phyloP scores from a whole-genome alignment of 495 filamentous ascomycete genomes.

The Glarea lozoyensis region DNA sequence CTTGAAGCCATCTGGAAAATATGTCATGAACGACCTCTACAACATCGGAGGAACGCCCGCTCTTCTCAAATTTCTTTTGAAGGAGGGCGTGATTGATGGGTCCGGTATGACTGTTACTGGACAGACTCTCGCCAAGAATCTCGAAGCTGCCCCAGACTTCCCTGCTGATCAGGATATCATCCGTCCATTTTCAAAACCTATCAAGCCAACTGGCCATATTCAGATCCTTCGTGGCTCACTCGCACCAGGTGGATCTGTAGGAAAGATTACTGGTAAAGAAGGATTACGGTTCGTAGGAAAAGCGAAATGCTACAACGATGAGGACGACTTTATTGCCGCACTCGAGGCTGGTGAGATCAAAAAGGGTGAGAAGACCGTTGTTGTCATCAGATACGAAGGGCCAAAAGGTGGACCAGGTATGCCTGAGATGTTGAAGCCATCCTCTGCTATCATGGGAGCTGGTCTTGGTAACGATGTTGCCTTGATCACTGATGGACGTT shows the following conservation, averaged over 20 bases:
- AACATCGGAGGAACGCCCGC: constrained; percentile 87
- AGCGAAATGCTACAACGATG: constrained; percentile 79
- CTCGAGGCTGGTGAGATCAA: constrained; percentile 77
- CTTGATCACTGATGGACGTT: constrained; percentile 69
- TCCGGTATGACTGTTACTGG: constrained; percentile 88
- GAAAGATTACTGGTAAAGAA: constrained; percentile 98
- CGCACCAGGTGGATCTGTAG: constrained; percentile 85
- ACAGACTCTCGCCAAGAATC: constrained; percentile 85
- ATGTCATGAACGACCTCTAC: constrained; percentile 88
- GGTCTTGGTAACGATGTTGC: constrained; percentile 77
- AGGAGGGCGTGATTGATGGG: constrained; percentile 83
- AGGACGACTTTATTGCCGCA: constrained; percentile 70
- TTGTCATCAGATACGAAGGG: constrained; percentile 93
- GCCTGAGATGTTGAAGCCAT: constrained; percentile 85
- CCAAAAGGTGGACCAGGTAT: constrained; percentile 75
- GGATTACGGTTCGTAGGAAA: constrained; percentile 80
- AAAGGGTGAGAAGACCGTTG: constrained; percentile 96
- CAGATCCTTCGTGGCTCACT: constrained; percentile 91
- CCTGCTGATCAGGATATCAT: constrained; percentile 83
- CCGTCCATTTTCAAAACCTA: constrained; percentile 81
- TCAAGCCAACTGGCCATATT: constrained; percentile 92
- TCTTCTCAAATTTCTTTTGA: constrained; percentile 84
- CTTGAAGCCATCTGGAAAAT: constrained; percentile 94
- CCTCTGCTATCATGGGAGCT: constrained; percentile 76
- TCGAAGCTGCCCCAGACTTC: constrained; percentile 69